Conservation (phyloP, 1,284 basidiomycete genomes). For the Rhodotorula mucilaginosa region DNA sequence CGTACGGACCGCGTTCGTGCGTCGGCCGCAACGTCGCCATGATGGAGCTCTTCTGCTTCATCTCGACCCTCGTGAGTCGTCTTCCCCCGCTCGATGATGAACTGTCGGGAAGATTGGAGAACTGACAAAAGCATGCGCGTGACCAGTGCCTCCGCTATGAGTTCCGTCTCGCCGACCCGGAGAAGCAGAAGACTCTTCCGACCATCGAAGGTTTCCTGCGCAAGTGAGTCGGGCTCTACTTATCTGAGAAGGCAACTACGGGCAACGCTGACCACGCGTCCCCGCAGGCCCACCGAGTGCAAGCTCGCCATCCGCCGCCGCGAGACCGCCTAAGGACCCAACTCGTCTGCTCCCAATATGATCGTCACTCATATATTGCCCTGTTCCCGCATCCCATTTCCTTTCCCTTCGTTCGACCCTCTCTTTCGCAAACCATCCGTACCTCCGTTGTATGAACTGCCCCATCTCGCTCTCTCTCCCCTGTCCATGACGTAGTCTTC, state of each 20-base stretch:
- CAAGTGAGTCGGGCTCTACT: conserved; percentile 53
- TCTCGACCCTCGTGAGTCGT: conserved; percentile 59
- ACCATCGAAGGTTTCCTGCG: conserved; percentile 71
- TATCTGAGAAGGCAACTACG: not conserved
- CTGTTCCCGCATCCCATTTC: no score
- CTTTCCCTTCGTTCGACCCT: no score
- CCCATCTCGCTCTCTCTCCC: not conserved
- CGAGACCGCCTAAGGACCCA: not conserved
- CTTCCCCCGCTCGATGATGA: not conserved
- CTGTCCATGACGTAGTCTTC: not conserved
- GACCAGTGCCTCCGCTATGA: conserved; percentile 62
- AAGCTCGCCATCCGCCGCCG: conserved; percentile 26
- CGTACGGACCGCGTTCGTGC: conserved; percentile 51
- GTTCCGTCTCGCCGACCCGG: conserved; percentile 45
- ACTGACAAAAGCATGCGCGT: not conserved
- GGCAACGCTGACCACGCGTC: not conserved
- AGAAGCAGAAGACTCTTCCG: conserved; percentile 54
- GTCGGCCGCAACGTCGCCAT: conserved; percentile 56
- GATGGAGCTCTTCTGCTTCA: conserved; percentile 63
- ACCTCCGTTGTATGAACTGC: no score
- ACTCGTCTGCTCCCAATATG: not conserved
- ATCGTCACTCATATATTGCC: no score
- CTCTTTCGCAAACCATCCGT: no score
- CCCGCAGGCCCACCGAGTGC: conserved; percentile 25
- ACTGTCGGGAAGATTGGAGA: not conserved